These are phyloP conservation scores for Miscanthus sacchariflorus DNA, from an alignment of 202 grass and related monocot species.

Conservation along the genomic window DNA sequence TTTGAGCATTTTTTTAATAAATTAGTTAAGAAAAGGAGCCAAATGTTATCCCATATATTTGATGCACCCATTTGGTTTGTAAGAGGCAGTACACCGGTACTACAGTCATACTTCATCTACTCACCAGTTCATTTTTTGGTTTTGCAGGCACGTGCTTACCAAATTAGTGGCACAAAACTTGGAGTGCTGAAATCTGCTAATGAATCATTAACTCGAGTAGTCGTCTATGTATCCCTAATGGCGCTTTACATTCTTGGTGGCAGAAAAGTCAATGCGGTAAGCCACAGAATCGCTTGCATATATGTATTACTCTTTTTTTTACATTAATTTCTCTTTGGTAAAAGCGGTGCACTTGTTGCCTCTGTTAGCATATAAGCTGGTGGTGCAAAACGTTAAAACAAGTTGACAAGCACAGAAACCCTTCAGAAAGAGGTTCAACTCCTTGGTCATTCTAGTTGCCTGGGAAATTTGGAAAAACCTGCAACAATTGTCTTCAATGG, in stretches of 20 bases:
- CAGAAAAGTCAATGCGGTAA: constrained; percentile 94
- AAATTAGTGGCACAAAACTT: constrained; percentile 87
- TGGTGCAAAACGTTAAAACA: not conserved
- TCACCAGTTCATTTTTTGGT: constrained; percentile 34
- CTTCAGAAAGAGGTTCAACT: not conserved
- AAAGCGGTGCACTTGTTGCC: not conserved
- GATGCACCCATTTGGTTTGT: not conserved
- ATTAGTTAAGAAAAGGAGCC: not conserved
- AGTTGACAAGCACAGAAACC: not conserved
- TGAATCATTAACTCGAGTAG: constrained; percentile 89
- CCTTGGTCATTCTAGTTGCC: not conserved
- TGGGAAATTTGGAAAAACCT: not conserved
- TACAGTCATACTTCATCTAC: not conserved
- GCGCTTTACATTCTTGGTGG: constrained; percentile 90
- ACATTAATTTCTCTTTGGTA: constrained; percentile 19
- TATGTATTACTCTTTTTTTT: not conserved
- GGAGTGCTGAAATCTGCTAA: constrained; percentile 93
- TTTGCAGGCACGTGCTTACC: constrained; percentile 74
- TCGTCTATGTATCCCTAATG: constrained; percentile 92
- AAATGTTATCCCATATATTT: not conserved
- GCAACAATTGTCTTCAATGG: not conserved
- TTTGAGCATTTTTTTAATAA: constrained; percentile 5
- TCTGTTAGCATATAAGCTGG: constrained; percentile 27
- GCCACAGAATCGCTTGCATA: constrained; percentile 27
- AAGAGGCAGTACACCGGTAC: not conserved